A percentile compares a stretch with the other conserved stretches of the same genome.
These are phyloP conservation scores for Tetragonia tetragonoides DNA, from an alignment of 148 eudicot species.

Conservation along the genomic window DNA sequence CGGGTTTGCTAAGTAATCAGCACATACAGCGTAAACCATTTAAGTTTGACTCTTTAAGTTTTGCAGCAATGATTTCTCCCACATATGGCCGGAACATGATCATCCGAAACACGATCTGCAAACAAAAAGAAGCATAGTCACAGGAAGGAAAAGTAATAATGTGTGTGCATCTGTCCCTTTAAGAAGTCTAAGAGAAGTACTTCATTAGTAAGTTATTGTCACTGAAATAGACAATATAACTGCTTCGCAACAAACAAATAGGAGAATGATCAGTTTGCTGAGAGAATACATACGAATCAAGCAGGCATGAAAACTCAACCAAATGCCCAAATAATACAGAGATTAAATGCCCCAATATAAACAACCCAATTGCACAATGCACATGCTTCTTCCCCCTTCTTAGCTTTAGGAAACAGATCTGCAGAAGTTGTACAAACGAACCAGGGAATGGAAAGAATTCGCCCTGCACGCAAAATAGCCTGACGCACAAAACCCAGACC, in stretches of 20 bases:
- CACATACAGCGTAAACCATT: constrained; percentile 70
- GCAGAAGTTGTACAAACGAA: no score
- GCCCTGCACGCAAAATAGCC: no score
- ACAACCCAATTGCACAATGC: no score
- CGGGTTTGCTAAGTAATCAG: background rate
- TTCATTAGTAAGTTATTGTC: background rate
- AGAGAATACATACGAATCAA: background rate
- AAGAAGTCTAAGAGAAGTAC: background rate
- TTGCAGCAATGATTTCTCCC: constrained; percentile 73
- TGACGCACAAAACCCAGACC: no score
- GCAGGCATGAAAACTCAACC: background rate
- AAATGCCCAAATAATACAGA: background rate
- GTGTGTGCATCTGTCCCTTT: constrained; percentile 4
- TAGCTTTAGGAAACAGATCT: no score
- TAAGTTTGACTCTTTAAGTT: constrained; percentile 51
- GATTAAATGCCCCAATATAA: no score
- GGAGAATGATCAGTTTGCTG: background rate
- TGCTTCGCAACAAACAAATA: background rate
- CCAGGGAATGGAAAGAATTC: no score
- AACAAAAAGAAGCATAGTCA: background rate
- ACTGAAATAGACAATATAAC: background rate
- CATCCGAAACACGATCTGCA: constrained; percentile 69
- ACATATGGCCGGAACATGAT: constrained; percentile 78
- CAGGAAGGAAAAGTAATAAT: background rate
- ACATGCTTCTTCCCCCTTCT: no score